These are phyloP conservation scores for Pezicula radicicola DNA, from an alignment of 2,329 filamentous ascomycete genomes.

Conservation along the genomic window DNA sequence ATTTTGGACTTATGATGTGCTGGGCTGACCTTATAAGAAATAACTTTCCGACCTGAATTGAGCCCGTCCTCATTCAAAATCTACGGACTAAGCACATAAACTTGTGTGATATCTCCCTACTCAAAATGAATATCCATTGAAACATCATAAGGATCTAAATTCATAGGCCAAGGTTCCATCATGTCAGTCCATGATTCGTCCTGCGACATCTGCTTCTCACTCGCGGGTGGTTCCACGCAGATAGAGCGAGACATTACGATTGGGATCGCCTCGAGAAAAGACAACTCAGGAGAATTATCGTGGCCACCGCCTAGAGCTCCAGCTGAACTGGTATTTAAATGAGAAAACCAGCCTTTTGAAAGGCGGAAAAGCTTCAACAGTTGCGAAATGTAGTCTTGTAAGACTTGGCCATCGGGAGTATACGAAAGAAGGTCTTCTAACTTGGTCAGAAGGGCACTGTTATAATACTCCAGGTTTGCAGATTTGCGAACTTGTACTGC, in stretches of 20 bases:
- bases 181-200: conserved; percentile 8
- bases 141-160: neutral
- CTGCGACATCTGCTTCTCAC: neutral
- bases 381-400: neutral
- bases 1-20: too few species aligned
- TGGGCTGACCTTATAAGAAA: too few species aligned
- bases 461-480: conserved; percentile 15
- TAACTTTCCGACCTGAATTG: too few species aligned
- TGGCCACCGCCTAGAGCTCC: too few species aligned
- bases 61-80: too few species aligned
- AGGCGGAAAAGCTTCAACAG: neutral
- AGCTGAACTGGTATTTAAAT: too few species aligned
- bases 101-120: too few species aligned
- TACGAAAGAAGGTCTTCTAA: neutral
- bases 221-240: neutral
- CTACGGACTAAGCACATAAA: too few species aligned
- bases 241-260: too few species aligned
- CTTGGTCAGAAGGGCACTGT: conserved; percentile 11
- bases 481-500: conserved; percentile 1
- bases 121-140: too few species aligned
- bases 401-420: neutral
- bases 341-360: neutral
- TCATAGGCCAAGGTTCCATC: conserved; percentile 4
- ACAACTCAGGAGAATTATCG: too few species aligned
- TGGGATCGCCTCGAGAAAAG: too few species aligned